A percentile compares a stretch with the other conserved stretches of the same genome.
These are phyloP conservation scores for Salix brachista DNA, from an alignment of 345 rosid species.

Conservation along the genomic window DNA sequence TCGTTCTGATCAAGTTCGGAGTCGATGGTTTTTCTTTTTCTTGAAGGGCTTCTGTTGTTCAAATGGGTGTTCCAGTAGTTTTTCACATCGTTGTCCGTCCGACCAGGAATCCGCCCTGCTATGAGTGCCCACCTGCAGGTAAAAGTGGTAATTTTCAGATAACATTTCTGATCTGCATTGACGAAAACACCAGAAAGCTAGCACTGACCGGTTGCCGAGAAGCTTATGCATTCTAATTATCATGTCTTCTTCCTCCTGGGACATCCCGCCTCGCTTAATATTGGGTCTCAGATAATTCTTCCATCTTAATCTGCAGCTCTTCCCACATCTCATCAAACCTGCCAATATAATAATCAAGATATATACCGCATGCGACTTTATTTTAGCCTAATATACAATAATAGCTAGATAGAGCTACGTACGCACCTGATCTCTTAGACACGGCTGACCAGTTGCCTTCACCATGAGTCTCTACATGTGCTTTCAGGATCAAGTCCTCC, in stretches of 20 bases:
- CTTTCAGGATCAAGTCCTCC: conserved; percentile 66
- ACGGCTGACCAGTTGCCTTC: conserved; percentile 84
- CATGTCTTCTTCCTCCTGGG: conserved; percentile 75
- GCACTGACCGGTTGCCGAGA: conserved; percentile 62
- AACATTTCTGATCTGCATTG: not conserved
- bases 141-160: not conserved
- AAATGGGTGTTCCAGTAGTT: conserved; percentile 95
- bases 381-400: no score
- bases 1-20: conserved; percentile 5
- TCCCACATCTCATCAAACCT: conserved; percentile 79
- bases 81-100: conserved; percentile 85
- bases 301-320: conserved; percentile 88
- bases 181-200: not conserved
- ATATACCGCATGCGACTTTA: not conserved
- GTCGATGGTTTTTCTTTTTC: conserved; percentile 30
- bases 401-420: not conserved
- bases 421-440: conserved; percentile 55
- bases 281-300: conserved; percentile 80
- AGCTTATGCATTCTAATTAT: conserved; percentile 89
- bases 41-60: conserved; percentile 45
- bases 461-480: conserved; percentile 66
- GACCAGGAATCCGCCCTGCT: conserved; percentile 82
- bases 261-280: conserved; percentile 72
- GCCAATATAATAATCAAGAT: not conserved
- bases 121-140: conserved; percentile 68